Evolutionary conservation across 331 rosid genomes (phyloP).

Genomic region (Erythrophleum ivorense): DNA sequence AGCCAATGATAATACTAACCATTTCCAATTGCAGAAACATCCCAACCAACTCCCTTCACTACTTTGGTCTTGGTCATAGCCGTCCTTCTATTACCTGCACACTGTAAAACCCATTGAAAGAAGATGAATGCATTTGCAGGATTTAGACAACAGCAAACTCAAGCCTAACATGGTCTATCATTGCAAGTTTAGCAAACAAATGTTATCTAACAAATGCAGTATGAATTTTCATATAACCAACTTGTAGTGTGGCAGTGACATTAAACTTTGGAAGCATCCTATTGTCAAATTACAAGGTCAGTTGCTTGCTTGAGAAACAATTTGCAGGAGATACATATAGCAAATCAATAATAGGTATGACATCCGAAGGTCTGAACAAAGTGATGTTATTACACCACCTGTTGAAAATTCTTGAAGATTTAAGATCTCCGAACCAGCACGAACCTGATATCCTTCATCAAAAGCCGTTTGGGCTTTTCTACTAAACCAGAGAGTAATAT

Average conservation of each 20-base stretch:
- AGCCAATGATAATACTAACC: conserved; percentile 52
- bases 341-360: conserved; percentile 1
- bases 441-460: conserved; percentile 65
- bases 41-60: conserved; percentile 98
- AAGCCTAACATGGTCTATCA: background rate
- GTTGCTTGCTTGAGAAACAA: conserved; percentile 17
- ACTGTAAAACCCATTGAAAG: conserved; percentile 47
- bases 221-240: conserved; percentile 33
- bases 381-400: background rate
- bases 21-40: conserved; percentile 92
- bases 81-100: conserved; percentile 96
- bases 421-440: conserved; percentile 23
- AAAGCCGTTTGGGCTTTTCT: conserved; percentile 51
- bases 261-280: conserved; percentile 72
- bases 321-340: background rate
- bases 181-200: conserved; percentile 2
- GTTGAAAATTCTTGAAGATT: background rate
- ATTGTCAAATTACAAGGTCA: conserved; percentile 27
- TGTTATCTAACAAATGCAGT: background rate
- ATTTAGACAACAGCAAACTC: conserved; percentile 8
- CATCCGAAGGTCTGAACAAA: background rate
- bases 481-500: conserved; percentile 60
- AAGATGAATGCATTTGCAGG: conserved; percentile 14
- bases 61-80: conserved; percentile 85
- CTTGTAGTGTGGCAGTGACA: conserved; percentile 73